These are phyloP conservation scores for Stephania yunnanensis DNA, from an alignment of 164 flowering plant species.

Conservation along the genomic window DNA sequence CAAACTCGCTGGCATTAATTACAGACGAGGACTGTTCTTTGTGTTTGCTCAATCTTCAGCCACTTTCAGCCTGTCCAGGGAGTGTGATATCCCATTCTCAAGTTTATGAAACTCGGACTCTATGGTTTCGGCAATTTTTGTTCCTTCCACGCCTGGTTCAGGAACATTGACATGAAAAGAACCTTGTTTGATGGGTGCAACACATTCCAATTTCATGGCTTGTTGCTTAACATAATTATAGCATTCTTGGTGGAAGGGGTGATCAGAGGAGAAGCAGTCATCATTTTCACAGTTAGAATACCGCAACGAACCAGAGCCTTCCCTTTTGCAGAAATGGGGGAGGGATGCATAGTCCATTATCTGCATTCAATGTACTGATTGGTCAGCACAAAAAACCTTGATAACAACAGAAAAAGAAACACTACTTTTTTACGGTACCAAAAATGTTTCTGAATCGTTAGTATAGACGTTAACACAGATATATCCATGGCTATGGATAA, in stretches of 20 bases:
- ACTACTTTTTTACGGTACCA: not conserved
- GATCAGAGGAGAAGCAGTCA: conserved; percentile 65
- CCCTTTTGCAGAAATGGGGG: conserved; percentile 68
- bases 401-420: not conserved
- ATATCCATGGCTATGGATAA: not conserved
- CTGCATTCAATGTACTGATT: conserved; percentile 26
- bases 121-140: conserved; percentile 50
- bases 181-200: conserved; percentile 46
- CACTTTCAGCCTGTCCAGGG: conserved; percentile 23
- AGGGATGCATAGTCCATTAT: conserved; percentile 68
- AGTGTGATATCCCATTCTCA: conserved; percentile 28
- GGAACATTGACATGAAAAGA: conserved; percentile 75
- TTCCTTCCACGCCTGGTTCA: conserved; percentile 44
- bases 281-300: conserved; percentile 27
- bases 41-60: conserved; percentile 6
- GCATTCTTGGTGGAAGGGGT: conserved; percentile 69
- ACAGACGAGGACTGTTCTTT: not conserved
- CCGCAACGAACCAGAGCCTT: conserved; percentile 61
- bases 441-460: not conserved
- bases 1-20: not conserved
- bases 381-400: not conserved
- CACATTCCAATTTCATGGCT: conserved; percentile 19
- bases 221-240: conserved; percentile 63
- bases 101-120: conserved; percentile 58
- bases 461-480: not conserved